A percentile compares a stretch with the other conserved stretches of the same genome.
These are phyloP conservation scores for Cercis canadensis DNA, from an alignment of 306 rosid species.

Conservation along the genomic window DNA sequence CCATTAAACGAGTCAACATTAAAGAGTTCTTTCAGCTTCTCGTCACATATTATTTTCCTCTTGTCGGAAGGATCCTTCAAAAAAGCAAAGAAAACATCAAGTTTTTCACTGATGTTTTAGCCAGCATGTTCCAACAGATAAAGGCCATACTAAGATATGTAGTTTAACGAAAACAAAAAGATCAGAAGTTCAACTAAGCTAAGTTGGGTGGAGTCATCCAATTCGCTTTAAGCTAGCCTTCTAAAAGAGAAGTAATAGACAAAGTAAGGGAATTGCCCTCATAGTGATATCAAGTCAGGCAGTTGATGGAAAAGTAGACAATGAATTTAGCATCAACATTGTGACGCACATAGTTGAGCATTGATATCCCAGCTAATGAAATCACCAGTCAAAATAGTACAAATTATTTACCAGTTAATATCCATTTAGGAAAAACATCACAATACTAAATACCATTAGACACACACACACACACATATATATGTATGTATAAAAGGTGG, in stretches of 20 bases:
- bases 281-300: too few relatives aligned
- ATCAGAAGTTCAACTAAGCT: neutral
- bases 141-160: neutral
- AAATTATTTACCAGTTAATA: constrained; percentile 5
- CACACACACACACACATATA: too few relatives aligned
- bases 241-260: too few relatives aligned
- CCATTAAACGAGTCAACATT: constrained; percentile 66
- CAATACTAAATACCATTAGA: neutral
- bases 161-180: neutral
- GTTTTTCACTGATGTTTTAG: too few relatives aligned
- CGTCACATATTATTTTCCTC: constrained; percentile 71
- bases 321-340: neutral
- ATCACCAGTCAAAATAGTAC: constrained; percentile 16
- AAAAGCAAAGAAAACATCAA: constrained; percentile 30
- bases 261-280: too few relatives aligned
- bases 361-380: neutral
- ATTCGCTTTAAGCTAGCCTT: too few relatives aligned
- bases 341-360: neutral
- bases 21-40: constrained; percentile 80
- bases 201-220: too few relatives aligned
- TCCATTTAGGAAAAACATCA: neutral
- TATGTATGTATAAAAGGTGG: too few relatives aligned
- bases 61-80: constrained; percentile 79
- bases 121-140: too few relatives aligned
- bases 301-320: neutral